Percentiles rank a stretch among this genome's conserved stretches.
Conservation (phyloP, 306 rosid species). For the Glycine tomentella region DNA sequence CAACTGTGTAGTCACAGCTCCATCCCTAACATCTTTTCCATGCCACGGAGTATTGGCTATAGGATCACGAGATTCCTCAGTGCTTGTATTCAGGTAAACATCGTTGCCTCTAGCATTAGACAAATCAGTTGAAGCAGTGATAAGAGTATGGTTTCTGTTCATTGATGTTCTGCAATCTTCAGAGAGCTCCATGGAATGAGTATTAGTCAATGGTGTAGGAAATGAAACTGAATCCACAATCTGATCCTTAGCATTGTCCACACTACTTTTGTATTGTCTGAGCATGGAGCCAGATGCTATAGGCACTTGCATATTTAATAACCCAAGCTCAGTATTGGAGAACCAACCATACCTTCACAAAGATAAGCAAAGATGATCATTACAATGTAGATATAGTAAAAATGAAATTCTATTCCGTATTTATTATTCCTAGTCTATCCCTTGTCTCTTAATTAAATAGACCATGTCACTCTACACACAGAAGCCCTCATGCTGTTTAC, state of each 20-base stretch:
- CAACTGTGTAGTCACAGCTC: slow-evolving; percentile 53
- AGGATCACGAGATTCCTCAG: slow-evolving; percentile 56
- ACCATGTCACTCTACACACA: slow-evolving; percentile 16
- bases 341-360: slow-evolving; percentile 97
- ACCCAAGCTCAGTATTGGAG: slow-evolving; percentile 57
- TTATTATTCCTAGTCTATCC: slow-evolving; percentile 23
- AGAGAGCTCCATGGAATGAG: slow-evolving; percentile 54
- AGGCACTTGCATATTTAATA: slow-evolving; percentile 53
- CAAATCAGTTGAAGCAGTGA: slow-evolving; percentile 46
- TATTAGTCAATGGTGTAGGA: slow-evolving; percentile 48
- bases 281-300: slow-evolving; percentile 54
- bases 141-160: slow-evolving; percentile 47
- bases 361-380: slow-evolving; percentile 42
- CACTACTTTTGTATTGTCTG: slow-evolving; percentile 56
- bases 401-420: neutral
- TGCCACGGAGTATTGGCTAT: slow-evolving; percentile 51
- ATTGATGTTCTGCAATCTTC: slow-evolving; percentile 55
- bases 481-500: neutral
- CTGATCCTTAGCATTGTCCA: slow-evolving; percentile 52
- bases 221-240: slow-evolving; percentile 48
- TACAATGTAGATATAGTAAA: slow-evolving; percentile 29
- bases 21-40: slow-evolving; percentile 57
- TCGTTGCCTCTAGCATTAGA: slow-evolving; percentile 49
- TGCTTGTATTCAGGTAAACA: slow-evolving; percentile 44
- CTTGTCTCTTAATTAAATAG: slow-evolving; percentile 20